Percentiles rank a stretch among this genome's conserved stretches.
Evolutionary conservation across 1,139 yeast genomes (phyloP).

Genomic region (Debaryomyces sp.): DNA sequence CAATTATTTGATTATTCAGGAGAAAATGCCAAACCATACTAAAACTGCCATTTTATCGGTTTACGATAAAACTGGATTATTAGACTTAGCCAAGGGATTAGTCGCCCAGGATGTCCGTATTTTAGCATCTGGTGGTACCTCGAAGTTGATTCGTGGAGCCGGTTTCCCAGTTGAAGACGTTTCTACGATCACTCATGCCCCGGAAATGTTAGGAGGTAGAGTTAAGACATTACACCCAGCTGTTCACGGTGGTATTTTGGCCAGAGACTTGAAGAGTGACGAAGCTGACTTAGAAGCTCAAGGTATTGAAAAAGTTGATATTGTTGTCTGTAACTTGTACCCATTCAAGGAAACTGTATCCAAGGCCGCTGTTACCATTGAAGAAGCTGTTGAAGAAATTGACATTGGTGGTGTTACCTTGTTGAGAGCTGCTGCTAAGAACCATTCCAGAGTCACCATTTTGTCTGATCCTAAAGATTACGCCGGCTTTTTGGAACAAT

Average conservation of each 20-base stretch:
- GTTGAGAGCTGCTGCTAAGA: conserved; percentile 97
- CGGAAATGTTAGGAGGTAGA: conserved; percentile 98
- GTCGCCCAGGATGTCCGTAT: conserved; percentile 85
- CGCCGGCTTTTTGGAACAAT: conserved; percentile 80
- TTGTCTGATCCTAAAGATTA: conserved; percentile 94
- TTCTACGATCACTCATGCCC: conserved; percentile 92
- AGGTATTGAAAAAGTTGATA: conserved; percentile 93
- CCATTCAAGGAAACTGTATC: conserved; percentile 98
- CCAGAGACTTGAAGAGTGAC: conserved; percentile 88
- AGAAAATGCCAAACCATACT: conserved; percentile 41
- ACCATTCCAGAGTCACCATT: conserved; percentile 94
- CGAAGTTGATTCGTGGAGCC: conserved; percentile 90
- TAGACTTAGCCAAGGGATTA: conserved; percentile 95
- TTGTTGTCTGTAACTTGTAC: conserved; percentile 94
- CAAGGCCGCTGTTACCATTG: conserved; percentile 92
- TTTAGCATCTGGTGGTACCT: conserved; percentile 97
- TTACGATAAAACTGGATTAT: conserved; percentile 93
- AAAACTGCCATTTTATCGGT: conserved; percentile 96
- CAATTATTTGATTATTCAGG: conserved; percentile 5
- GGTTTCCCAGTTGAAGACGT: conserved; percentile 98
- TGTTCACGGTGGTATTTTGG: conserved; percentile 97
- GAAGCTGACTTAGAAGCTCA: conserved; percentile 85
- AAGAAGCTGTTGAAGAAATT: conserved; percentile 97
- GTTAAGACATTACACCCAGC: conserved; percentile 99
- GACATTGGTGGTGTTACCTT: conserved; percentile 98